Percentiles rank a stretch among this genome's conserved stretches.
These are phyloP conservation scores for Wallacemonas collosoma DNA, from an alignment of 208 protist species.

Conservation along the genomic window DNA sequence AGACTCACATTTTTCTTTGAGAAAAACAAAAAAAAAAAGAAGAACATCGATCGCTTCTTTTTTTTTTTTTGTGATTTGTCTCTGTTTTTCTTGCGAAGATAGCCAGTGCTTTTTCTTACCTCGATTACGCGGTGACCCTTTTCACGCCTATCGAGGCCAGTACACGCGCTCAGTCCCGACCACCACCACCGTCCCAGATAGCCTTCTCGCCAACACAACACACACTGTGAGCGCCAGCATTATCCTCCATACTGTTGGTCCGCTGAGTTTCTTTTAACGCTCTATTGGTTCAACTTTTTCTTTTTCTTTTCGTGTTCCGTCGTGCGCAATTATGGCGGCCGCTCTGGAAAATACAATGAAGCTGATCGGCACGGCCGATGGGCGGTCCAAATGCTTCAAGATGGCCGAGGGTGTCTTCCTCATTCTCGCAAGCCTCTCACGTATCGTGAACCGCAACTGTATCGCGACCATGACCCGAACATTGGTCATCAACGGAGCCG, in stretches of 20 bases:
- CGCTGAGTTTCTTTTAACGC: neutral
- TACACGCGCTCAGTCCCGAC: too few relatives aligned
- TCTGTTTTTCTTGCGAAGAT: neutral
- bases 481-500: neutral
- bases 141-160: too few relatives aligned
- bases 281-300: neutral
- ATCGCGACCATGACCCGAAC: conserved; percentile 5
- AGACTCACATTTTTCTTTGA: too few relatives aligned
- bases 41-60: neutral
- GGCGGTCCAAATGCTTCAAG: conserved; percentile 66
- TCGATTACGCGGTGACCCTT: too few relatives aligned
- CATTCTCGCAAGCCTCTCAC: conserved; percentile 11
- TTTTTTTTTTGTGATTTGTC: neutral
- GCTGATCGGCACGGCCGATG: conserved; percentile 44
- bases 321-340: neutral
- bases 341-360: conserved; percentile 16
- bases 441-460: conserved; percentile 15
- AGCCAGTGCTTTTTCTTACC: neutral
- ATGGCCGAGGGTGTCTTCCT: conserved; percentile 32
- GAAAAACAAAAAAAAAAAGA: too few relatives aligned
- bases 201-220: too few relatives aligned
- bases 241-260: too few relatives aligned
- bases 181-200: too few relatives aligned
- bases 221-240: too few relatives aligned
- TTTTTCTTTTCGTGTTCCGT: neutral